These are phyloP conservation scores for Trichoderma endophyticum DNA, from an alignment of 2,329 filamentous ascomycete genomes.

Conservation along the genomic window DNA sequence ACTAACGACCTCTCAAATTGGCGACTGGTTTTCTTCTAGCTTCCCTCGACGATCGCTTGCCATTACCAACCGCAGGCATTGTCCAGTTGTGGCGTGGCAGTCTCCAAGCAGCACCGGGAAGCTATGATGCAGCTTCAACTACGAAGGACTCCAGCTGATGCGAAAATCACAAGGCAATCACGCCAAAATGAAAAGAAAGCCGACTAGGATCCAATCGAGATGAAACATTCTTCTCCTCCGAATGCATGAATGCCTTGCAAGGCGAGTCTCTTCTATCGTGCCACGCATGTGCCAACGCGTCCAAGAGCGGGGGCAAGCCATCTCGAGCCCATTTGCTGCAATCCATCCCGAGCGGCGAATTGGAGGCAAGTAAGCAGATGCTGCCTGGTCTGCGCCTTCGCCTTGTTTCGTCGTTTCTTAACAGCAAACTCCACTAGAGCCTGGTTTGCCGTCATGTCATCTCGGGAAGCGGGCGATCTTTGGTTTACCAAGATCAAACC, in stretches of 20 bases:
- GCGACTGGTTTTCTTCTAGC: neutral
- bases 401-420: neutral
- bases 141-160: neutral
- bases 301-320: slow-evolving; percentile 9
- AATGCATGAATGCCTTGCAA: slow-evolving; percentile 1
- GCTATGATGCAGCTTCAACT: neutral
- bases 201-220: neutral
- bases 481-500: neutral
- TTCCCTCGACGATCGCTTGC: neutral
- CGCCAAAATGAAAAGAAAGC: neutral
- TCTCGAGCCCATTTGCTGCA: slow-evolving; percentile 8
- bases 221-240: neutral
- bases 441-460: neutral
- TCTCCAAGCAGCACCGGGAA: neutral
- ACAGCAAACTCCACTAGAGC: neutral
- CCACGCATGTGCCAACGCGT: slow-evolving; percentile 17
- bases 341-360: neutral
- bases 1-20: neutral
- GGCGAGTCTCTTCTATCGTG: slow-evolving; percentile 4
- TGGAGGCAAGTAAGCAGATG: neutral
- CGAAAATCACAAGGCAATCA: neutral
- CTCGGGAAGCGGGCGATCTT: neutral
- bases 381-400: slow-evolving; percentile 6
- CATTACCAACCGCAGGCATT: neutral
- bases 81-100: neutral